Evolutionary conservation across 2,329 filamentous ascomycete species (phyloP).

Genomic region (Botrytis fragariae): DNA sequence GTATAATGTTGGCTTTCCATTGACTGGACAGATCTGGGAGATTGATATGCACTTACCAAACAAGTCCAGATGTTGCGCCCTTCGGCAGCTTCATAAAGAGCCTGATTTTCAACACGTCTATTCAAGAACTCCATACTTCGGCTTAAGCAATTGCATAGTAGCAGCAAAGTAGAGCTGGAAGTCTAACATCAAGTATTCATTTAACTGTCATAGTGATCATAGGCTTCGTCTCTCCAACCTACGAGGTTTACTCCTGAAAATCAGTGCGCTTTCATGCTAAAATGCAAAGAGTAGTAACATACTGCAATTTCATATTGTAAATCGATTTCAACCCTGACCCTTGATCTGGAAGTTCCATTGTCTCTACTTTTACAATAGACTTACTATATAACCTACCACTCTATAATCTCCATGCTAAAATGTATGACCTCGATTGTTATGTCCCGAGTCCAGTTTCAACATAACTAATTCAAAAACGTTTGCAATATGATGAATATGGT

Average conservation of each 20-base stretch:
- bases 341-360: neutral
- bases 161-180: neutral
- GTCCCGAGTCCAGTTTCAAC: neutral
- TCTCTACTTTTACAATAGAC: rapidly evolving
- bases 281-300: neutral
- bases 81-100: neutral
- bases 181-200: neutral
- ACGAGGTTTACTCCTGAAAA: neutral
- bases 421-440: neutral
- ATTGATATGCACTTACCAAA: neutral
- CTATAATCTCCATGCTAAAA: neutral
- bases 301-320: neutral
- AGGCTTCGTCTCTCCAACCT: neutral
- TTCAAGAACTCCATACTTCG: neutral
- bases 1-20: neutral
- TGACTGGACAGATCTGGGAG: neutral
- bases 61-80: neutral
- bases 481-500: too few relatives aligned
- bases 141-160: neutral
- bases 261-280: neutral
- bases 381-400: neutral
- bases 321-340: neutral
- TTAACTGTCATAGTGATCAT: neutral
- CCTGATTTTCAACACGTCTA: neutral
- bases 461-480: neutral